A percentile compares a stretch with the other conserved stretches of the same genome.
Conservation (phyloP, 345 rosid genomes). For the Microthlaspi erraticum region DNA sequence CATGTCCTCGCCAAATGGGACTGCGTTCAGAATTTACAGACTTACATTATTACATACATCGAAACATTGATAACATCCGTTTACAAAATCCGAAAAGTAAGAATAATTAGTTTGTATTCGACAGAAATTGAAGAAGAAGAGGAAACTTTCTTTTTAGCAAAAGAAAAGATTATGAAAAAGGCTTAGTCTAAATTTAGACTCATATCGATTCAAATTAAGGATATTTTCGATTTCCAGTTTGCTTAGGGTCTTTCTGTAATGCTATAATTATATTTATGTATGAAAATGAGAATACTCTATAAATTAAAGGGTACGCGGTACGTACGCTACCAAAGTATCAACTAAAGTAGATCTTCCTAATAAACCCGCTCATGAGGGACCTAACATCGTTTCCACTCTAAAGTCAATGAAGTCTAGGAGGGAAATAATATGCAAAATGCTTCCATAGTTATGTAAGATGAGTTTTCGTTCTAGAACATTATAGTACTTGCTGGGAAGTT, state of each 20-base stretch:
- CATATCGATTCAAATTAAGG: too few species aligned
- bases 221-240: not conserved
- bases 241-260: not conserved
- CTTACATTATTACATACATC: too few species aligned
- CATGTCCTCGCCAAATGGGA: too few species aligned
- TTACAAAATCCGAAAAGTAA: too few species aligned
- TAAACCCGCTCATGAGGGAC: slow-evolving; percentile 30
- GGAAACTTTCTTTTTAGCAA: too few species aligned
- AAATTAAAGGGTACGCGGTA: slow-evolving; percentile 29
- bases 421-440: slow-evolving; percentile 18
- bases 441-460: slow-evolving; percentile 30
- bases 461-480: slow-evolving; percentile 20
- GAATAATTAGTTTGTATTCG: too few species aligned
- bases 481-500: not conserved
- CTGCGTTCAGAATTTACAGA: too few species aligned
- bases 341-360: slow-evolving; percentile 20
- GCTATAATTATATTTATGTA: not conserved
- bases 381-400: slow-evolving; percentile 35
- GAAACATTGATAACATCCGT: too few species aligned
- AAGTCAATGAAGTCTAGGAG: slow-evolving; percentile 34
- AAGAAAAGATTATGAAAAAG: too few species aligned
- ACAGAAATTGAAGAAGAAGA: too few species aligned
- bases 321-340: slow-evolving; percentile 40
- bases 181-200: too few species aligned
- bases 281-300: slow-evolving; percentile 15